These are phyloP conservation scores for Athelia sp. DNA, from an alignment of 1,284 basidiomycete species.

Conservation along the genomic window DNA sequence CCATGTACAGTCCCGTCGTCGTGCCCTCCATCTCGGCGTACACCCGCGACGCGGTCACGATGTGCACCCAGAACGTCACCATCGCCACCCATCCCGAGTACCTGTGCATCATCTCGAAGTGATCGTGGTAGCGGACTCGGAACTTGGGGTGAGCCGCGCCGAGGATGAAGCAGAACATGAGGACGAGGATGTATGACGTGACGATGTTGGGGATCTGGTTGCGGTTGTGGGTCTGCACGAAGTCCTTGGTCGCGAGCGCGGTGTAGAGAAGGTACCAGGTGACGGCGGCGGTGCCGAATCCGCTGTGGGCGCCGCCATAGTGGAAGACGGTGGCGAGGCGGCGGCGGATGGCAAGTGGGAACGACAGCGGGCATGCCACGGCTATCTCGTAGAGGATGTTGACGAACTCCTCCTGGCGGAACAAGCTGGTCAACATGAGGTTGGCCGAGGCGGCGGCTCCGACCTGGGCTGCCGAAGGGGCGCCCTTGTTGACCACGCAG, in stretches of 20 bases:
- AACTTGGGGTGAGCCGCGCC: conserved; percentile 45
- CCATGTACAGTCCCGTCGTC: no score
- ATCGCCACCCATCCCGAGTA: conserved; percentile 56
- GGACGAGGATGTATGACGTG: conserved; percentile 46
- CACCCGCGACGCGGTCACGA: no score
- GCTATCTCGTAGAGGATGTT: conserved; percentile 48
- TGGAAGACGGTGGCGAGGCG: conserved; percentile 47
- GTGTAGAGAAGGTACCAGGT: conserved; percentile 34
- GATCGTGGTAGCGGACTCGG: conserved; percentile 42
- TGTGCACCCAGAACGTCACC: conserved; percentile 55
- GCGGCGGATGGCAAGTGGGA: conserved; percentile 49
- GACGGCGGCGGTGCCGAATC: conserved; percentile 30
- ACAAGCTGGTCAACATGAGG: no score
- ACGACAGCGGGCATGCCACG: conserved; percentile 41
- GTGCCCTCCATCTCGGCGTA: no score
- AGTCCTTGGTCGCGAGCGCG: not conserved
- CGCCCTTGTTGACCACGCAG: conserved; percentile 32
- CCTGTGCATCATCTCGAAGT: conserved; percentile 50
- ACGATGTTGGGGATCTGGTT: no score
- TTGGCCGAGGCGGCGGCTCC: conserved; percentile 43
- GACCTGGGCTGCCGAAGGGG: conserved; percentile 37
- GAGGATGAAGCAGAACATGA: conserved; percentile 47
- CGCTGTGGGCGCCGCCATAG: conserved; percentile 50
- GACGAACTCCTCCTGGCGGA: no score
- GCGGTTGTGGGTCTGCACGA: conserved; percentile 3